Base-by-base conservation (phyloP, 345 rosid species). In the Erucastrum elatum region DNA sequence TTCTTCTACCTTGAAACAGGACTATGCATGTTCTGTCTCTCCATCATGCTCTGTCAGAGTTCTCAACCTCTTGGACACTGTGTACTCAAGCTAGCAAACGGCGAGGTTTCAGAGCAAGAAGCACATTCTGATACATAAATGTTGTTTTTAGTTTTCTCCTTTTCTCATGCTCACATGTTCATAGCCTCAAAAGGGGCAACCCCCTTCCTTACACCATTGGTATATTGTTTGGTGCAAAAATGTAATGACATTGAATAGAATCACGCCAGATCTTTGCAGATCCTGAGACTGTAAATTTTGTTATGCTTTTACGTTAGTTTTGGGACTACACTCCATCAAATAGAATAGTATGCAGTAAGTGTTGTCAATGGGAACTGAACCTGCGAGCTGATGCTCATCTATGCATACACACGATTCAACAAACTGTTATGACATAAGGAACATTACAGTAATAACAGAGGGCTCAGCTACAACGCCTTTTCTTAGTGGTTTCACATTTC, bases 11-110 rank as follows among this genome's bases (percentile, higher is more conserved):
- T 8, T 78, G 70, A 41, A 71, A 75, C 90, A 94, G 97, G 96
- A 63, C 80, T 91, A 35, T 92, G 93, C 85, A 70, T 91, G 73
- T 92, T 93, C 86, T 94, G 97, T 78, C 84, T 91, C 55, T 91
- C 85, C 86, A 86, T 86, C 82, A 76, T 92, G 84, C 77, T 92
- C 35, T 87, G 86, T 4, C 89, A 88, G 84, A 87, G 63, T 82
- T 87, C 87, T 1, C 88, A 83, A 58, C 79, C 87, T 34, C 71
- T 84, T 83, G 82, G 84, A 68, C 70, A 75, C 10, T 49, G 76
- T 21, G 35, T 84, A 61, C 71, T 83, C 34, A 82, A 86, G 79
- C 88, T 82, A 68, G 78, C 83, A 74, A 82, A 84, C 66, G 78
- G 82, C 27, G 72, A 64, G 72, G 16, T 27, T 70, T 12, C 58